Evolutionary conservation across 208 protist species (phyloP), one percentile per base, ranked within the genome.

Genomic region (Crithidia thermophila): DNA sequence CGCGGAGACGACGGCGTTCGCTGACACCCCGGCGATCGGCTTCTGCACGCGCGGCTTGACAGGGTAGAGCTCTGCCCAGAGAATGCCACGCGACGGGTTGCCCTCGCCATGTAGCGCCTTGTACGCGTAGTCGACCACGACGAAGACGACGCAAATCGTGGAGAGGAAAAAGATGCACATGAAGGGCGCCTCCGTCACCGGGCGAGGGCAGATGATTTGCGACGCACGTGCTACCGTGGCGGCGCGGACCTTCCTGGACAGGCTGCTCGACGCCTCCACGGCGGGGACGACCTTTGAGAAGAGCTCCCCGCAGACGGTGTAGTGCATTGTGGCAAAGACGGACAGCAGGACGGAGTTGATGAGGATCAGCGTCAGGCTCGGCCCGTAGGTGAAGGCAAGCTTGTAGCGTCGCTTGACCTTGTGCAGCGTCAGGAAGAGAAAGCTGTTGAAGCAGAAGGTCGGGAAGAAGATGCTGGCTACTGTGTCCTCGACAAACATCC

Each of bases 301-400:
- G 46, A 81, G 42, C 20, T 82, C 72, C 33, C 67, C 61, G 65
- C 81, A 87, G 57, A 79, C 74, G 5, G 67, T 70, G 67, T 85
- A 91, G 67, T 95, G 90, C 61, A 91, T 62, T 28, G 74, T 73
- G 0, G 79, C 77, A 21, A 95, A 75, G 23, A 83, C 58, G n/a
- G 82, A 68, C 3, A 95, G 67, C 18, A 95, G 59, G 27, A 91
- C 67, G 3, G 90, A 84, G 75, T 93, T 95, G 50, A 95, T 79
- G 7, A 91, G 33, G 16, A 93, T 55, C 3, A 81, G 53, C 1
- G 72, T 67, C 23, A 86, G 43, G 47, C 49, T 85, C 8, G 83
- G 43, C 21, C 82, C 84, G 53, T 95, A 95, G 39, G 90, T 93
- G 20, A 93, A 63, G 67, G 74, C 76, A 11, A 95, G 65, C 21